These are phyloP conservation scores for Uronychia binucleata DNA, from an alignment of 73 alveolate genomes.

Conservation along the genomic window DNA sequence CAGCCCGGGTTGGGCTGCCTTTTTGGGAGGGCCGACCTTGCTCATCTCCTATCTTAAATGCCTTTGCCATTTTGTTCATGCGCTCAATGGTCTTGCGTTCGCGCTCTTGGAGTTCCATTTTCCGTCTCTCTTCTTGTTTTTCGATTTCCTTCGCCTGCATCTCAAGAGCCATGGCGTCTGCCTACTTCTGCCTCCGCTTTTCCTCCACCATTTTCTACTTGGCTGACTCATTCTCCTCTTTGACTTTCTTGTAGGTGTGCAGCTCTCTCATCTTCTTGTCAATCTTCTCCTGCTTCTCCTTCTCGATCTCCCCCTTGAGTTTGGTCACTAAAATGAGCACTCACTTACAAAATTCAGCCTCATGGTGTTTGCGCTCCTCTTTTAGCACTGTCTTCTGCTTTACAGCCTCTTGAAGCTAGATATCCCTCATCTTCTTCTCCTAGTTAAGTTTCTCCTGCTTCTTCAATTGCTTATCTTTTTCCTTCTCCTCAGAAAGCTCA, in stretches of 20 bases:
- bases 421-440: constrained; percentile 27
- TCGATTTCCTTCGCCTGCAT: constrained; percentile 20
- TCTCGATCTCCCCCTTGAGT: constrained; percentile 32
- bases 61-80: constrained; percentile 43
- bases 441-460: constrained; percentile 7
- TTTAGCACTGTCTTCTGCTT: constrained; percentile 4
- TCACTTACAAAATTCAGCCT: constrained; percentile 11
- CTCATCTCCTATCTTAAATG: constrained; percentile 21
- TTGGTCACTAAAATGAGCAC: constrained; percentile 1
- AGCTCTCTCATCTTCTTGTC: constrained; percentile 26
- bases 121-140: constrained; percentile 20
- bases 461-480: constrained; percentile 7
- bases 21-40: neutral
- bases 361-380: constrained; percentile 20
- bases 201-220: constrained; percentile 15
- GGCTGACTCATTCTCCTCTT: constrained; percentile 26
- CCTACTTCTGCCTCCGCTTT: constrained; percentile 23
- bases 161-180: constrained; percentile 14
- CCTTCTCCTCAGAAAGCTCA: neutral
- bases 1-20: constrained; percentile 19
- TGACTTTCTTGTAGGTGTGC: constrained; percentile 30
- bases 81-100: constrained; percentile 10
- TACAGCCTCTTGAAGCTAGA: constrained; percentile 19
- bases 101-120: constrained; percentile 22
- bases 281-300: constrained; percentile 16